Evolutionary conservation across 1,139 yeast genomes (phyloP).

Genomic region (Hyphopichia fennica): DNA sequence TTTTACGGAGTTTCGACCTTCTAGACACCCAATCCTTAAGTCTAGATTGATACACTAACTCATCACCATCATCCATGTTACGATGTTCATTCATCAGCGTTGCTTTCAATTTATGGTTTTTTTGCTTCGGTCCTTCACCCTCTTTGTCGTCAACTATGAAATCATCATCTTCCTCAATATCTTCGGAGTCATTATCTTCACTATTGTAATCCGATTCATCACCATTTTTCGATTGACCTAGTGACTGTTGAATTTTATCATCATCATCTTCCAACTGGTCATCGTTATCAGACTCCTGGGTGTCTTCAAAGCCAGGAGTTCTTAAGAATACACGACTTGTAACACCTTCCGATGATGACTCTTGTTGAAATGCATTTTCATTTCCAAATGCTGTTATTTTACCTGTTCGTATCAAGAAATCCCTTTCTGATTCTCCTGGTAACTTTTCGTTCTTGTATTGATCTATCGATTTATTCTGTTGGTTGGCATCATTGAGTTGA

Average conservation of each 20-base stretch:
- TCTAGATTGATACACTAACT: conserved; percentile 56
- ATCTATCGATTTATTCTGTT: background rate
- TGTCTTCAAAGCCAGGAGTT: conserved; percentile 37
- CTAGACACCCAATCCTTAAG: conserved; percentile 57
- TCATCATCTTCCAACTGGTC: conserved; percentile 24
- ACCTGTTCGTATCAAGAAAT: conserved; percentile 83
- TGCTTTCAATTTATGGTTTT: conserved; percentile 8
- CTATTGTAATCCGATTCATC: conserved; percentile 23
- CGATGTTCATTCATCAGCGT: conserved; percentile 15
- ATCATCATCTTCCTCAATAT: conserved; percentile 1
- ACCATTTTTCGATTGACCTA: conserved; percentile 14
- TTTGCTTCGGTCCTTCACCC: conserved; percentile 1
- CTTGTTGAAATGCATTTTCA: conserved; percentile 50
- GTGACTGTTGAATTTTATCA: background rate
- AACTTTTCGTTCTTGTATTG: conserved; percentile 23
- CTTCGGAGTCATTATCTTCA: conserved; percentile 3
- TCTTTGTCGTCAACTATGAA: background rate
- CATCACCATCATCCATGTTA: conserved; percentile 81
- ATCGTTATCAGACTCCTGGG: conserved; percentile 18
- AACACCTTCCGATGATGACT: conserved; percentile 5
- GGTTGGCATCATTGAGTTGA: conserved; percentile 16
- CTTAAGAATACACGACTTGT: conserved; percentile 33
- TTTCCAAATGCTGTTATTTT: conserved; percentile 93
- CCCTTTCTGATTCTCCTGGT: conserved; percentile 75
- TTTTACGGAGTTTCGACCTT: conserved; percentile 20